phyloP scores from a whole-genome alignment of 1,284 basidiomycete genomes.

The Moniliophthora roreri region DNA sequence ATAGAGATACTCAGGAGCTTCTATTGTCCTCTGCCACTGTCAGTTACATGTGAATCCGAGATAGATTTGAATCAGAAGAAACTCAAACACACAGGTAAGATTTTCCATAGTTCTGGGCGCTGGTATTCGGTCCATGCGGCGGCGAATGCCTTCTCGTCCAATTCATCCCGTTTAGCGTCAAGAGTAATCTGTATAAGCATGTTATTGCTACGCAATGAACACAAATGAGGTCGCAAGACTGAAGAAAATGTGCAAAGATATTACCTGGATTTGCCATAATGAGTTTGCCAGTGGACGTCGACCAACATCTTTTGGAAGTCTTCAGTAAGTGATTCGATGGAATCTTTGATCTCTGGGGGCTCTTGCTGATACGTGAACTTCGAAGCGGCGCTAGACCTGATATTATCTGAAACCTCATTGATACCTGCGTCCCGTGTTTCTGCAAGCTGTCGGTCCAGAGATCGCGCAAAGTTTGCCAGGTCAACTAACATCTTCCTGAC shows the following conservation, averaged over 20 bases:
- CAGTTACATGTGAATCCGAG: not conserved
- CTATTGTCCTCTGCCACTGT: conserved; percentile 6
- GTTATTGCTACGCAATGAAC: too few relatives aligned
- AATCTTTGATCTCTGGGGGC: not conserved
- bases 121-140: not conserved
- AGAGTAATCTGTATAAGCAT: too few relatives aligned
- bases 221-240: too few relatives aligned
- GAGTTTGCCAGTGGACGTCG: not conserved
- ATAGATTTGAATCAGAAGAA: not conserved
- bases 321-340: not conserved
- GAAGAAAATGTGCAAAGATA: too few relatives aligned
- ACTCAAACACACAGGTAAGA: not conserved
- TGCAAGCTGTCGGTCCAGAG: conserved; percentile 16
- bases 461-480: conserved; percentile 16
- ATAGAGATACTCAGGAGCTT: not conserved
- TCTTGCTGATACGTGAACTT: not conserved
- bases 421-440: not conserved
- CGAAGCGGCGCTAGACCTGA: not conserved
- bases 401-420: not conserved
- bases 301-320: not conserved
- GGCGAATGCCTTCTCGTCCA: not conserved
- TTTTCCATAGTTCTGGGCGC: not conserved
- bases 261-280: conserved; percentile 4
- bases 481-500: conserved; percentile 14
- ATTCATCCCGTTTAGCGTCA: not conserved